Evolutionary conservation across 2,329 filamentous ascomycete genomes (phyloP).

Genomic region (Xylaria sp.): DNA sequence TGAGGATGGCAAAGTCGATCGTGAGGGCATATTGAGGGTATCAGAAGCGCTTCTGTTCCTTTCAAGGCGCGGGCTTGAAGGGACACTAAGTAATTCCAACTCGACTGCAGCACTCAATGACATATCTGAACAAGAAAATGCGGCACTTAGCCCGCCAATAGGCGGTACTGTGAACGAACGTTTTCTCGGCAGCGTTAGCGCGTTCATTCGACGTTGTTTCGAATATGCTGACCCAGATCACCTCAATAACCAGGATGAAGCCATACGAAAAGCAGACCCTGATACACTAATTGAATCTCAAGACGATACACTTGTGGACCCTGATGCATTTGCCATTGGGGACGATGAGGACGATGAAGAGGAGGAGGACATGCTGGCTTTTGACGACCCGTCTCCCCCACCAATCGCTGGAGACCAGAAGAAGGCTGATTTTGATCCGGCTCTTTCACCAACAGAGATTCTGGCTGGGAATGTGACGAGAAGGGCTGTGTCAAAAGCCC

Average conservation of each 20-base stretch:
- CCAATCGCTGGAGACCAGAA: slow-evolving; percentile 50
- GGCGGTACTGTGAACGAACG: slow-evolving; percentile 78
- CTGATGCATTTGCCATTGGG: slow-evolving; percentile 73
- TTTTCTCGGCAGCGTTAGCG: slow-evolving; percentile 90
- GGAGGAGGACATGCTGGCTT: slow-evolving; percentile 62
- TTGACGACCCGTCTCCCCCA: slow-evolving; percentile 55
- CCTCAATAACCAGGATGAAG: slow-evolving; percentile 60
- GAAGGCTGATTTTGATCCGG: slow-evolving; percentile 49
- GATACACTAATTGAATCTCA: slow-evolving; percentile 32
- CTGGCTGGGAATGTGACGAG: slow-evolving; percentile 35
- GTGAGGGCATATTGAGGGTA: slow-evolving; percentile 92
- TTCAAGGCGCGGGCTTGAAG: slow-evolving; percentile 84
- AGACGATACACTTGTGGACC: slow-evolving; percentile 41
- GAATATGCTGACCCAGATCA: slow-evolving; percentile 97
- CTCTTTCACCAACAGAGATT: slow-evolving; percentile 39
- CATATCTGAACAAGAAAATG: slow-evolving; percentile 44
- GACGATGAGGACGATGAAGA: slow-evolving; percentile 63
- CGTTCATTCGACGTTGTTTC: slow-evolving; percentile 94
- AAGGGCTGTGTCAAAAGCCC: slow-evolving; percentile 62
- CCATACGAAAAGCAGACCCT: slow-evolving; percentile 38
- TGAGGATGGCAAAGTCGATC: slow-evolving; percentile 86
- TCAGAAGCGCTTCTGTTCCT: slow-evolving; percentile 94
- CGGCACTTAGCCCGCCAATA: slow-evolving; percentile 47
- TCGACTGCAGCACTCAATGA: slow-evolving; percentile 61
- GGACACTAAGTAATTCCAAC: slow-evolving; percentile 69